These are phyloP conservation scores for Trifolium subterraneum DNA, from an alignment of 306 rosid genomes.

Conservation along the genomic window DNA sequence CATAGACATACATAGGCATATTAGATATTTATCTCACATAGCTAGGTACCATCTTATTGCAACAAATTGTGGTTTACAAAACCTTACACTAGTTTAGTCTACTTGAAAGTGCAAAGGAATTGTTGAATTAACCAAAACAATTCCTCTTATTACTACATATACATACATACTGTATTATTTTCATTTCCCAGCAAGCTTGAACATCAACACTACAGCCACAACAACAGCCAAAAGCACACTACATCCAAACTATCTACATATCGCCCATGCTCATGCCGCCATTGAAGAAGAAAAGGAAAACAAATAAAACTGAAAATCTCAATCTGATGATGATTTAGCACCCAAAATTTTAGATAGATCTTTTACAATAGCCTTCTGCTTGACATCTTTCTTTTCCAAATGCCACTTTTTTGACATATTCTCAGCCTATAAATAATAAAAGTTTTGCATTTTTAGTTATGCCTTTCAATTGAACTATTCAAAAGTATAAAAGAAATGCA, in stretches of 20 bases:
- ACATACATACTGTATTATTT: slow-evolving; percentile 23
- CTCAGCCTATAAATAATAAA: slow-evolving; percentile 64
- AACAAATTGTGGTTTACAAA: background rate
- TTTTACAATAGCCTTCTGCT: slow-evolving; percentile 74
- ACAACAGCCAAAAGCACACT: slow-evolving; percentile 23
- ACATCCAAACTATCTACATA: slow-evolving; percentile 14
- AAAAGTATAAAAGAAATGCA: slow-evolving; percentile 8
- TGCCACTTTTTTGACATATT: slow-evolving; percentile 74
- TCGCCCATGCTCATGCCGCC: background rate
- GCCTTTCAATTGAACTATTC: slow-evolving; percentile 27
- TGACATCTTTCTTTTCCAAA: slow-evolving; percentile 60
- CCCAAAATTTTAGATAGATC: slow-evolving; percentile 66
- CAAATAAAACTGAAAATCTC: slow-evolving; percentile 24
- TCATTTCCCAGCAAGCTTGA: slow-evolving; percentile 21
- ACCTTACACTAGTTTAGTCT: background rate
- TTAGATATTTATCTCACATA: background rate
- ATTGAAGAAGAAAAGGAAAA: background rate
- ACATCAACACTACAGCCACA: slow-evolving; percentile 8
- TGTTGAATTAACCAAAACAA: slow-evolving; percentile 7
- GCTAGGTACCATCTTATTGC: background rate
- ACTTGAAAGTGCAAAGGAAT: background rate
- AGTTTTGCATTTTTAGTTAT: slow-evolving; percentile 30
- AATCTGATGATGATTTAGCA: slow-evolving; percentile 53
- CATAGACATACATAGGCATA: background rate
- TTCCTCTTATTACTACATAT: background rate